Evolutionary conservation across 2,329 filamentous ascomycete species (phyloP), one percentile per base, ranked within the genome.

Genomic region (Nannizziopsis barbatae): DNA sequence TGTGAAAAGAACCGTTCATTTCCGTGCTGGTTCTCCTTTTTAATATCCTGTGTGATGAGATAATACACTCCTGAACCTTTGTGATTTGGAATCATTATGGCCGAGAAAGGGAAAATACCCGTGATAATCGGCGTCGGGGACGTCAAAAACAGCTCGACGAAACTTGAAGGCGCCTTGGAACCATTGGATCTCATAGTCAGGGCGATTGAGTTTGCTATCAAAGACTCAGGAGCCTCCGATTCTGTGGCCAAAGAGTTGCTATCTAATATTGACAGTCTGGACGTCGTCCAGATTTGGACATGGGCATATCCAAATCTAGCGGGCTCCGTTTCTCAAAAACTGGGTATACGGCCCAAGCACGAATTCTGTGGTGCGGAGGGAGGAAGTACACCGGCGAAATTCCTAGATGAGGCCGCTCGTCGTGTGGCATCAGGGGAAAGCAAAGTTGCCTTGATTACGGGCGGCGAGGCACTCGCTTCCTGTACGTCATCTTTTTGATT

Each of bases 61-160:
- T 27, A 7, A 27, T 27, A 7, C 7, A 7, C 22, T 27, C 7
- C 3, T 27, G n/a, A 27, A 3, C 22, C 22, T 27, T 27, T 27
- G 22, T 27, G 22, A 27, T 27, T 27, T 27, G 22, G 22, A 27
- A 3, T 27, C 22, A 20, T 20, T n/a, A 46, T 46, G 44, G 44
- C 32, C 6, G 20, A 32, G 2, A 36, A 20, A 11, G 20, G 36
- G 11, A 46, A 15, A 39, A 45, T 36, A 18, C 80, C 80, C 0
- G 63, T 84, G 22, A 71, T 83, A n/a, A 71, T 84, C 45, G 80
- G 79, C 27, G 74, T 83, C 0, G 78, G 72, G 45, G 80, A 83
- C 57, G 63, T 80, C 52, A 74, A 75, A 50, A 82, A 83, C 58
- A 70, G 71, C 40, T 75, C 75, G 3, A 67, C 65, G 31, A 63